Percentiles rank a stretch among this genome's conserved stretches.
phyloP scores from a whole-genome alignment of 768 basidiomycete species.

The Boletus rufocinnamomeus region DNA sequence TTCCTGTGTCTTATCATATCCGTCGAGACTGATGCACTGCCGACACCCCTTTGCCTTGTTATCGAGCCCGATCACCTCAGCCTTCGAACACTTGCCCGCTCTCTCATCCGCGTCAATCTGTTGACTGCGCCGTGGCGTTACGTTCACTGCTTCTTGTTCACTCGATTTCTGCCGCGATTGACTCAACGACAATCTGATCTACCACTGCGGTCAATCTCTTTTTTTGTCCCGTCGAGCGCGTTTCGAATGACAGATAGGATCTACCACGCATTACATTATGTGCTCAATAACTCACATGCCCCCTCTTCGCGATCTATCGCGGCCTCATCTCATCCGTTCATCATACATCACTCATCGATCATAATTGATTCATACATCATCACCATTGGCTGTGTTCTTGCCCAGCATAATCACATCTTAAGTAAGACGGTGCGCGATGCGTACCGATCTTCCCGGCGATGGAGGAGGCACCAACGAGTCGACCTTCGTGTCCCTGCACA shows the following conservation, averaged over 20 bases:
- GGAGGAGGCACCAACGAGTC: slow-evolving; percentile 9
- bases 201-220: slow-evolving; percentile 17
- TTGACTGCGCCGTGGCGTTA: slow-evolving; percentile 8
- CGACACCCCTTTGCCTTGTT: not conserved
- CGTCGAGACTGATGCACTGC: slow-evolving; percentile 5
- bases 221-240: slow-evolving; percentile 1
- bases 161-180: slow-evolving; percentile 20
- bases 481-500: slow-evolving; percentile 15
- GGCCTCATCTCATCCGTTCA: no score
- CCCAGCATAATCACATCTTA: not conserved
- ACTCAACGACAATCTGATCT: slow-evolving; percentile 26
- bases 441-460: slow-evolving; percentile 3
- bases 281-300: not conserved
- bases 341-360: no score
- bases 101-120: not conserved
- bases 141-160: not conserved
- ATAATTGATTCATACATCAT: no score
- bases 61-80: slow-evolving; percentile 4
- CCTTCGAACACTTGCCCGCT: not conserved
- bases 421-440: not conserved
- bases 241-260: slow-evolving; percentile 17
- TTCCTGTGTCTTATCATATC: slow-evolving; percentile 14
- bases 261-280: slow-evolving; percentile 23
- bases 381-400: slow-evolving; percentile 1
- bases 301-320: slow-evolving; percentile 28